Conservation (phyloP, 2,329 filamentous ascomycete species). For the Diaporthe humulicola region DNA sequence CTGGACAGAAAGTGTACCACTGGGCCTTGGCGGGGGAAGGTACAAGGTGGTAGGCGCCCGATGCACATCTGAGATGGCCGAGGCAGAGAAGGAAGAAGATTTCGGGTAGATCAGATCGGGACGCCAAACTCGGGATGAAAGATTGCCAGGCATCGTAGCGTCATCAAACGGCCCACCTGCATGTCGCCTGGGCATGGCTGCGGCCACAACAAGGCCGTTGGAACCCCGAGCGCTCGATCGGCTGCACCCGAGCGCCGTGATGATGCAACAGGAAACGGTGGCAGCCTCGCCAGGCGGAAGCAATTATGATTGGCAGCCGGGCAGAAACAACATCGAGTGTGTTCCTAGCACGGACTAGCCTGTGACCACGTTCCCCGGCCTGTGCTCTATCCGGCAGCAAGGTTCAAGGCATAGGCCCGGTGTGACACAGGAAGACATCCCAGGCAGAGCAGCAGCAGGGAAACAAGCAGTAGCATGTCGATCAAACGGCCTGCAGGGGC, state of each 20-base stretch:
- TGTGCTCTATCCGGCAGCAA: conserved; percentile 28
- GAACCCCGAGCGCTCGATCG: conserved; percentile 24
- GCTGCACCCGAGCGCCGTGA: conserved; percentile 28
- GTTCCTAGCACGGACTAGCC: conserved; percentile 10
- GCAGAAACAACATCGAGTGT: background rate
- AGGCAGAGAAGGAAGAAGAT: conserved; percentile 17
- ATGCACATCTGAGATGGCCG: conserved; percentile 8
- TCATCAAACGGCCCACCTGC: conserved; percentile 27
- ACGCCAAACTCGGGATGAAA: conserved; percentile 31
- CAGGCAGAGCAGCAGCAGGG: conserved; percentile 14
- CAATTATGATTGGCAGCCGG: conserved; percentile 1
- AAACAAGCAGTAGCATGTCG: conserved; percentile 22
- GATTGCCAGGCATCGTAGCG: conserved; percentile 28
- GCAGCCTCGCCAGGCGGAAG: conserved; percentile 4
- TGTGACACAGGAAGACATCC: background rate
- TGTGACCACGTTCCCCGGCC: conserved; percentile 23
- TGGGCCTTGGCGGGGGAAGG: conserved; percentile 10
- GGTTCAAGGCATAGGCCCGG: conserved; percentile 13
- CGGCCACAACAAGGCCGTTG: conserved; percentile 11
- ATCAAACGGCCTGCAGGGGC: conserved; percentile 24
- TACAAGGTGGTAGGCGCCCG: conserved; percentile 9
- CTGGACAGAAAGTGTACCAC: background rate
- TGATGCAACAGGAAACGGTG: conserved; percentile 20
- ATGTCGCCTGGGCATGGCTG: conserved; percentile 10
- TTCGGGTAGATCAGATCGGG: conserved; percentile 31